phyloP scores from a whole-genome alignment of 768 basidiomycete species.

The Boletus rufocinnamomeus region DNA sequence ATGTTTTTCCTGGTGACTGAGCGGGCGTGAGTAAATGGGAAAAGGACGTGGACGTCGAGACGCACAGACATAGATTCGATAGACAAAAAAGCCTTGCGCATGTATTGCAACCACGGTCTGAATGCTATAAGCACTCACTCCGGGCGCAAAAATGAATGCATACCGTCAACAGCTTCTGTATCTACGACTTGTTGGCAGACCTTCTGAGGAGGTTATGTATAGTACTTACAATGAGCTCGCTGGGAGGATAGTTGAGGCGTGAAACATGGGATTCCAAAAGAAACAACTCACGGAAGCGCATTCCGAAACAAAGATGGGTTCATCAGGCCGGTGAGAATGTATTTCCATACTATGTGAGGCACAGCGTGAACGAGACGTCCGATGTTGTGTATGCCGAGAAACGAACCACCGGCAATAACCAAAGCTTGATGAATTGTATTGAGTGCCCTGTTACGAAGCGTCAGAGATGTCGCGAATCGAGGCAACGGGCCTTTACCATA shows the following conservation, averaged over 20 bases:
- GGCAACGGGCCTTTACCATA: constrained; percentile 6
- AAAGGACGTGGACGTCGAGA: too few relatives aligned
- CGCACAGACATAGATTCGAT: too few relatives aligned
- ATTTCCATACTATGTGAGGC: constrained; percentile 5
- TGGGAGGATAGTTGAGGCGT: not conserved
- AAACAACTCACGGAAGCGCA: constrained; percentile 2
- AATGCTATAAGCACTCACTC: too few relatives aligned
- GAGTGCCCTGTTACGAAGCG: constrained; percentile 1
- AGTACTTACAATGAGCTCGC: too few relatives aligned
- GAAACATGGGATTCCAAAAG: not conserved
- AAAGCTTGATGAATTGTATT: constrained; percentile 17
- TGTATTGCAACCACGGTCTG: too few relatives aligned
- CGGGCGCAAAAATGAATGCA: too few relatives aligned
- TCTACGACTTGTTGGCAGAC: too few relatives aligned
- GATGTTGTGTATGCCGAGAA: not conserved
- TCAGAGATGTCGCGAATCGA: not conserved
- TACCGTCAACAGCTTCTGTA: too few relatives aligned
- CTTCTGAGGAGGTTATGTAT: too few relatives aligned
- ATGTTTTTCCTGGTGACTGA: constrained; percentile 14
- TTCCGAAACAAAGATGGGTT: not conserved
- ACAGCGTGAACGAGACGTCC: not conserved
- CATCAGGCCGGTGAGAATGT: not conserved
- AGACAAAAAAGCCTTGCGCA: too few relatives aligned
- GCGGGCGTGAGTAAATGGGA: too few relatives aligned
- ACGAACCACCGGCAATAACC: constrained; percentile 12